A percentile compares a stretch with the other conserved stretches of the same genome.
phyloP scores from a whole-genome alignment of 306 rosid genomes.

The Cicer pinnatifidum region DNA sequence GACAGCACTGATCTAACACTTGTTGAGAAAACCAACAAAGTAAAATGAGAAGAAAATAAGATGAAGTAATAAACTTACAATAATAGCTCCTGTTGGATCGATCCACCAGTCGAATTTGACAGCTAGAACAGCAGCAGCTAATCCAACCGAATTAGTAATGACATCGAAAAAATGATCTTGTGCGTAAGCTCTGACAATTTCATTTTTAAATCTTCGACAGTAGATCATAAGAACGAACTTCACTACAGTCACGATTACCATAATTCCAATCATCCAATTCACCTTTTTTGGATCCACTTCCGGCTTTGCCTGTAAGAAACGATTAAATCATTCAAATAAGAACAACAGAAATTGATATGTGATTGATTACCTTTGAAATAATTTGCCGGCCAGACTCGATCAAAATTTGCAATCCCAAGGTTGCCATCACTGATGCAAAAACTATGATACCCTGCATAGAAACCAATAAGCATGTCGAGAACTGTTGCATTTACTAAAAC shows the following conservation, averaged over 20 bases:
- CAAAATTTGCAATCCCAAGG: slow-evolving; percentile 78
- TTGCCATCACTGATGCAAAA: slow-evolving; percentile 90
- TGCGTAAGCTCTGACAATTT: slow-evolving; percentile 75
- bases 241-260: slow-evolving; percentile 72
- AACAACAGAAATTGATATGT: background rate
- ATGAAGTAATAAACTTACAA: slow-evolving; percentile 58
- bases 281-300: slow-evolving; percentile 46
- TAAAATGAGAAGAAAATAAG: slow-evolving; percentile 9
- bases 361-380: slow-evolving; percentile 46
- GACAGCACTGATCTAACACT: too few species aligned
- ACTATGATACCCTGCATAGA: slow-evolving; percentile 79
- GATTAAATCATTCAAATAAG: slow-evolving; percentile 15
- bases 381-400: slow-evolving; percentile 66
- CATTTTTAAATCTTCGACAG: slow-evolving; percentile 72
- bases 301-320: slow-evolving; percentile 46
- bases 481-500: background rate
- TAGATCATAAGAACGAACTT: slow-evolving; percentile 77
- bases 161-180: slow-evolving; percentile 84
- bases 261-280: slow-evolving; percentile 73
- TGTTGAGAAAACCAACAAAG: background rate
- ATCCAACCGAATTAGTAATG: slow-evolving; percentile 77
- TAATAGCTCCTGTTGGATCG: slow-evolving; percentile 81
- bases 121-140: slow-evolving; percentile 81
- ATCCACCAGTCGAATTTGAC: slow-evolving; percentile 68
- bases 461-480: slow-evolving; percentile 15